Evolutionary conservation across 2,329 filamentous ascomycete species (phyloP).

Genomic region (Arthrobotrys sinensis): DNA sequence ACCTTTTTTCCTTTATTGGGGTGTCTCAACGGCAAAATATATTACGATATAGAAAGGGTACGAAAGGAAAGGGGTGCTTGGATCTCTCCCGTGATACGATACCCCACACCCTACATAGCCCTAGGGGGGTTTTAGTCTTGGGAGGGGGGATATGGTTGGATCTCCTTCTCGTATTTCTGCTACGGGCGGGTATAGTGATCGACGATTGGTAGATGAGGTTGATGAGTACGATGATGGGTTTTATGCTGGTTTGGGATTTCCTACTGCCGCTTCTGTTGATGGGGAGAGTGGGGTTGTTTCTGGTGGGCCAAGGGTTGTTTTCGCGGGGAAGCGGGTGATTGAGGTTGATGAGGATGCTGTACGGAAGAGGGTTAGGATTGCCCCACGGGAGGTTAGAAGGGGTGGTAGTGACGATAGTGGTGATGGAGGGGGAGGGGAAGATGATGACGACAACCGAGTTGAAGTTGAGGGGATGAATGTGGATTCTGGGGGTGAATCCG

Average conservation of each 20-base stretch:
- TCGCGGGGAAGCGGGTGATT: conserved; percentile 51
- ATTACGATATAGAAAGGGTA: not conserved
- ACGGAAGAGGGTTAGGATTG: conserved; percentile 32
- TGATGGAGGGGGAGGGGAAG: not conserved
- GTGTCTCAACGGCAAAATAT: conserved; percentile 4
- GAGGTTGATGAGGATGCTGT: conserved; percentile 16
- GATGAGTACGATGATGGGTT: conserved; percentile 22
- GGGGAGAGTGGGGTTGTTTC: conserved; percentile 8
- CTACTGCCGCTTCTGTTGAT: not conserved
- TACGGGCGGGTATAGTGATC: conserved; percentile 20
- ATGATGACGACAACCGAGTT: not conserved
- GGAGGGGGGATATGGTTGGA: conserved; percentile 14
- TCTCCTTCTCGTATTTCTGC: conserved; percentile 8
- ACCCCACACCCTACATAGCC: not conserved
- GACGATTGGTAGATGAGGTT: conserved; percentile 14
- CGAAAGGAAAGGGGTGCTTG: not conserved
- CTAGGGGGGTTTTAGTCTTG: not conserved
- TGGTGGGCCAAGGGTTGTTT: conserved; percentile 23
- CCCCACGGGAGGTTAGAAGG: not conserved
- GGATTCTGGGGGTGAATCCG: conserved; percentile 9
- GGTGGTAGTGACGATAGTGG: not conserved
- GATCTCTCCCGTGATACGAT: not conserved
- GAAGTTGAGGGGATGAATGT: conserved; percentile 23
- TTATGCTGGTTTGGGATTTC: conserved; percentile 18
- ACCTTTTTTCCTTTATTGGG: conserved; percentile 11